Evolutionary conservation across 129 eudicot genomes (phyloP).

Genomic region (Lonicera japonica): DNA sequence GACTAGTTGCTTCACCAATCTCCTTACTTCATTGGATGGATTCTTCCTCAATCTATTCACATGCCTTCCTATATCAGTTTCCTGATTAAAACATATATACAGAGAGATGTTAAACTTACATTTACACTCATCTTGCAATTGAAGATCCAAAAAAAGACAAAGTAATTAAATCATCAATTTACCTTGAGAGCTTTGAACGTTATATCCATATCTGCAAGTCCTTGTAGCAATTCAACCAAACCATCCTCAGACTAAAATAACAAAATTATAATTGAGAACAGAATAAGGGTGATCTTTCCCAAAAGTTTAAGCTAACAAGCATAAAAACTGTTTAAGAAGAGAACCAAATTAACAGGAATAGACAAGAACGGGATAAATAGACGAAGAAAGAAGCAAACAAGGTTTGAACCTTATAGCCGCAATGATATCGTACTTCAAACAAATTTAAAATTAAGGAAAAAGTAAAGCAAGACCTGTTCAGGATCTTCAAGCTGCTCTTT

Average conservation of each 20-base stretch:
- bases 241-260: constrained; percentile 44
- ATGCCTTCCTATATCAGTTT: constrained; percentile 89
- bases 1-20: constrained; percentile 77
- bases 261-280: background rate
- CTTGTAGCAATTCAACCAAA: constrained; percentile 71
- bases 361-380: no score
- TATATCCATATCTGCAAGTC: constrained; percentile 82
- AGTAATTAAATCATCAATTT: background rate
- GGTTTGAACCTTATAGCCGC: no score
- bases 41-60: constrained; percentile 84
- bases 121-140: background rate
- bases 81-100: constrained; percentile 24
- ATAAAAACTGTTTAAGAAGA: no score
- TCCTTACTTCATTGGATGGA: constrained; percentile 59
- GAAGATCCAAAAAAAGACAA: background rate
- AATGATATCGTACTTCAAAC: no score
- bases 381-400: no score
- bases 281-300: no score
- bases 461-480: constrained; percentile 34
- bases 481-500: constrained; percentile 84
- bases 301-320: background rate
- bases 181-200: constrained; percentile 85
- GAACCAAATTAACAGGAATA: no score
- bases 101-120: background rate
- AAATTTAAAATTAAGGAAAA: background rate